A percentile compares a stretch with the other conserved stretches of the same genome.
Evolutionary conservation across 192 early-diverging fungal genomes (phyloP).

Genomic region (Rhizoclosmatium sp.): DNA sequence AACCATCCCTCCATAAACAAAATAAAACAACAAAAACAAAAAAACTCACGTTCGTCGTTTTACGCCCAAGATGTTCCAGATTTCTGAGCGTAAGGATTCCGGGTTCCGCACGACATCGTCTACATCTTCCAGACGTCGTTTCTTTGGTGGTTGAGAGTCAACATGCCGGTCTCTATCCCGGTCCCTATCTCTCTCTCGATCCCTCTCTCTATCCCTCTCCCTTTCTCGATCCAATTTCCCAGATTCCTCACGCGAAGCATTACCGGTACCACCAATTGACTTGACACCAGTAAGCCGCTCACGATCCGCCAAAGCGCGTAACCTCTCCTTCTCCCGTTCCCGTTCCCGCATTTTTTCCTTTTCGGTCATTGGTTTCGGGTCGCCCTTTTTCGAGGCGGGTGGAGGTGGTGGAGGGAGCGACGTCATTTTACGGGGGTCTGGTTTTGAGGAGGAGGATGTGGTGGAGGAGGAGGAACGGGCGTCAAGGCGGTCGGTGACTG

Average conservation of each 20-base stretch:
- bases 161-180: too few relatives aligned
- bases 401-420: neutral
- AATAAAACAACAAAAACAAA: neutral
- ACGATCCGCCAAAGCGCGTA: neutral
- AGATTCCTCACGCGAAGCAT: too few relatives aligned
- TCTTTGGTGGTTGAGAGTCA: neutral
- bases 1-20: neutral
- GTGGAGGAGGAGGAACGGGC: neutral
- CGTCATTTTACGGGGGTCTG: neutral
- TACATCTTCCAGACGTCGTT: conserved; percentile 3
- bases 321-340: neutral
- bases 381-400: neutral
- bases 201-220: neutral
- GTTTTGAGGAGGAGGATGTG: neutral
- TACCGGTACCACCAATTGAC: too few relatives aligned
- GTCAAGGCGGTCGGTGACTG: neutral
- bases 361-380: neutral
- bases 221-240: neutral
- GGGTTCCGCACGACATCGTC: neutral
- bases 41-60: neutral
- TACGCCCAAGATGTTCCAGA: conserved; percentile 28
- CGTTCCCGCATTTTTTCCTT: neutral
- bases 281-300: neutral
- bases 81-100: neutral
- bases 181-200: too few relatives aligned